Percentiles rank a stretch among this genome's conserved stretches.
phyloP scores from a whole-genome alignment of 2,329 filamentous ascomycete species.

The Plectosphaerella plurivora region DNA sequence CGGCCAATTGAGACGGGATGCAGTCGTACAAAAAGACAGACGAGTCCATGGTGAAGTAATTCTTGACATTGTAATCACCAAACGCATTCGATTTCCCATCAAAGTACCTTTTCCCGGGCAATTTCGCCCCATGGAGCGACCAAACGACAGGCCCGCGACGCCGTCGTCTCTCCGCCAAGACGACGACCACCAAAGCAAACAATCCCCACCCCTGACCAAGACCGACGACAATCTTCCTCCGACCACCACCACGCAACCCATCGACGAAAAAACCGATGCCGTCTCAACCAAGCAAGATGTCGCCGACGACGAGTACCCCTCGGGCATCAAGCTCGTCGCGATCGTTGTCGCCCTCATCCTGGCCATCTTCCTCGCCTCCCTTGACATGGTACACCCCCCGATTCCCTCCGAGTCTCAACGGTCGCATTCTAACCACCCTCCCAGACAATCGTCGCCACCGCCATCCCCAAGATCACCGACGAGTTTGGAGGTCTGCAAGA shows the following conservation, averaged over 20 bases:
- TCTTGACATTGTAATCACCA: too few relatives aligned
- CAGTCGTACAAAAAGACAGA: too few relatives aligned
- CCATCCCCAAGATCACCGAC: constrained; percentile 36
- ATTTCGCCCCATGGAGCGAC: too few relatives aligned
- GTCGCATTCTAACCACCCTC: neutral
- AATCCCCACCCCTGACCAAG: too few relatives aligned
- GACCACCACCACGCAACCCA: constrained; percentile 23
- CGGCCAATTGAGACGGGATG: too few relatives aligned
- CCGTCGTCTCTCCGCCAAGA: too few relatives aligned
- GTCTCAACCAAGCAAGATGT: neutral
- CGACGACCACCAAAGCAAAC: too few relatives aligned
- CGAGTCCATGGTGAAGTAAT: too few relatives aligned
- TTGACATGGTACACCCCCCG: constrained; percentile 5
- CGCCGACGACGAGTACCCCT: constrained; percentile 27
- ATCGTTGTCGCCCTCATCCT: constrained; percentile 44
- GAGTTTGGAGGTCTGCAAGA: constrained; percentile 31
- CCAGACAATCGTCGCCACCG: constrained; percentile 38
- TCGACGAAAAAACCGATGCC: constrained; percentile 9
- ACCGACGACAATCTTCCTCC: too few relatives aligned
- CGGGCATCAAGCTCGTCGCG: constrained; percentile 31
- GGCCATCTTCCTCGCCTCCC: constrained; percentile 23
- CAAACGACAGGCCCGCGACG: too few relatives aligned
- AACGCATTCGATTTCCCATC: too few relatives aligned
- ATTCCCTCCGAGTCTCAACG: neutral
- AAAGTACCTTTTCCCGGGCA: too few relatives aligned